Evolutionary conservation across 2,329 filamentous ascomycete genomes (phyloP), one percentile per base, ranked within the genome.

Genomic region (Ramularia endophylla): DNA sequence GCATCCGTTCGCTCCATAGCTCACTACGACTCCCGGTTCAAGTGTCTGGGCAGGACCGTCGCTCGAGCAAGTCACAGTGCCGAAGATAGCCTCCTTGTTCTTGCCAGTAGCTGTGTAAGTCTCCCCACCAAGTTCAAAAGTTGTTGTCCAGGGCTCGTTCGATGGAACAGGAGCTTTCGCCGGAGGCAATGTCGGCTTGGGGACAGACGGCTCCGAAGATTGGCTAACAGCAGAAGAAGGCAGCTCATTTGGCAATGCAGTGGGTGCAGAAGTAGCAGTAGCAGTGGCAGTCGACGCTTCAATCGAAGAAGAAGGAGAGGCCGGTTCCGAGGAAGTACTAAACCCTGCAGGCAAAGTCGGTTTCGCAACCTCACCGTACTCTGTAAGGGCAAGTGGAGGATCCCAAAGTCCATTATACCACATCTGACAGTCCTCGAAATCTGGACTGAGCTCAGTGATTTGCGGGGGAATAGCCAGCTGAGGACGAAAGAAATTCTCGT

Each of bases 381-480:
- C 37, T n/a, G 48, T 47, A 33, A 57, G 34, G 1, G 51, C 52
- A 8, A 54, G 36, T 12, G 55, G 55, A 5, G 55, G 55, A 44
- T 59, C 57, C 43, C 55, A 58, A 8, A 60, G 40, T n/a, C 57
- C 57, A 11, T 52, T 52, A 35, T 55, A 56, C 46, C 47, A 56
- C 46, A 59, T 48, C 40, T 56, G 52, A 33, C 57, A 60, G 15
- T 27, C 36, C 27, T 48, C 30, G 43, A 56, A 60, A 6, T 47
- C 50, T 5, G 53, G 48, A 36, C 52, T 47, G 4, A 60, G 34
- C 3, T 51, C 40, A 7, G 50, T 48, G 25, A 58, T 56, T 17
- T 50, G 45, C 2, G 56, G 56, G 8, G 57, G 57, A 35, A 60
- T 56, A 2, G 53, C 55, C 20, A 57, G 47, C 27, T 57, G 53